phyloP scores from a whole-genome alignment of 352 stramenopile genomes.

The Phytopythium ostracodes region DNA sequence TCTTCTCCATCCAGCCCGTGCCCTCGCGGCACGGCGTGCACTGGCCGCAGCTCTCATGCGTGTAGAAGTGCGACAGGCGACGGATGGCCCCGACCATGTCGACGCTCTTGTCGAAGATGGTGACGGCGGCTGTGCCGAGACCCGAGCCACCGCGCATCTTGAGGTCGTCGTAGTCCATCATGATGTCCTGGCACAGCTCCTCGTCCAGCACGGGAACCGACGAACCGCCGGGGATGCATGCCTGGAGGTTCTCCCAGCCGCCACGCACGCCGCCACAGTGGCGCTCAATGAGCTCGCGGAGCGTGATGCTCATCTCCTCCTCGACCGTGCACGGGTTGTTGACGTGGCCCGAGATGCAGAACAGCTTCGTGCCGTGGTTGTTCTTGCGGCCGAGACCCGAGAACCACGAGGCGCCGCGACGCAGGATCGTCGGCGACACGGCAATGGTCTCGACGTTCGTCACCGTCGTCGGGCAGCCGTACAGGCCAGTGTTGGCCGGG shows the following conservation, averaged over 20 bases:
- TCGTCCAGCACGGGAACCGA: constrained; percentile 96
- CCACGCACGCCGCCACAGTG: constrained; percentile 98
- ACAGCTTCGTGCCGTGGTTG: constrained; percentile 99
- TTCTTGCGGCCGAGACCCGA: constrained; percentile 96
- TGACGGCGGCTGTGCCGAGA: constrained; percentile 97
- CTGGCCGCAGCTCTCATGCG: constrained; percentile 99
- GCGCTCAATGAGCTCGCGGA: constrained; percentile 98
- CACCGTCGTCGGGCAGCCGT: constrained; percentile 98
- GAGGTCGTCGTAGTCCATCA: constrained; percentile 99
- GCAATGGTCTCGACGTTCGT: constrained; percentile 99
- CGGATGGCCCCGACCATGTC: constrained; percentile 99
- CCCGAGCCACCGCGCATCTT: constrained; percentile 93
- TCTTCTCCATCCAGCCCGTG: constrained; percentile 96
- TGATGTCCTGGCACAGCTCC: constrained; percentile 92
- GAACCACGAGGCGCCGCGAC: constrained; percentile 97
- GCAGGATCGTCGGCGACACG: constrained; percentile 97
- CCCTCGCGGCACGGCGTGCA: constrained; percentile 99
- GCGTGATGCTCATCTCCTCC: constrained; percentile 98
- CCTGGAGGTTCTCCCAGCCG: constrained; percentile 99
- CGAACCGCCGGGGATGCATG: constrained; percentile 96
- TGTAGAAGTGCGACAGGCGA: constrained; percentile 99
- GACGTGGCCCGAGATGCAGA: constrained; percentile 99
- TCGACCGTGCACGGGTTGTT: constrained; percentile 99
- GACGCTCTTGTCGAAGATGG: constrained; percentile 99
- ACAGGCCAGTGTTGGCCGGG: constrained; percentile 98